Percentiles rank a stretch among this genome's conserved stretches.
phyloP scores from a whole-genome alignment of 192 early-diverging fungal genomes.

The Gaertneriomyces semiglobifer region DNA sequence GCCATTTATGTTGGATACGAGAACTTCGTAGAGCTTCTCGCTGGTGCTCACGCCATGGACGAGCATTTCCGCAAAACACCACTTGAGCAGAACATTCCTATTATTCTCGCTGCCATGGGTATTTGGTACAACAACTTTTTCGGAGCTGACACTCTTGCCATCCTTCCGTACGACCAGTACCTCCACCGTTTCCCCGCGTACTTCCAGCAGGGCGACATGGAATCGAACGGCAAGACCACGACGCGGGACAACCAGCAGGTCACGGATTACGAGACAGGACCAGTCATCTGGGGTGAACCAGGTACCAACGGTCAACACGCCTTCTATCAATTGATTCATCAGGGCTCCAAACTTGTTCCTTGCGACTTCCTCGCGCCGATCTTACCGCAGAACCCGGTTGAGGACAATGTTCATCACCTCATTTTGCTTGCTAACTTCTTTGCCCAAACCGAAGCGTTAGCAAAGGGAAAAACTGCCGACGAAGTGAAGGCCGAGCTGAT shows the following conservation, averaged over 20 bases:
- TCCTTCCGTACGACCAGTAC: conserved; percentile 99
- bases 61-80: conserved; percentile 88
- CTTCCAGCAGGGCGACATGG: conserved; percentile 99
- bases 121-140: conserved; percentile 99
- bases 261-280: conserved; percentile 71
- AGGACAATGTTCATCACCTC: conserved; percentile 81
- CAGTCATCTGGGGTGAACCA: conserved; percentile 99
- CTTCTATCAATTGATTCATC: conserved; percentile 99
- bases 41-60: conserved; percentile 95
- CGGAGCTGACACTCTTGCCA: conserved; percentile 86
- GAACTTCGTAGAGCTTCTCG: conserved; percentile 87
- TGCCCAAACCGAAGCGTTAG: conserved; percentile 97
- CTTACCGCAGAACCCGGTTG: conserved; percentile 88
- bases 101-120: conserved; percentile 82
- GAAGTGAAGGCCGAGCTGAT: conserved; percentile 78
- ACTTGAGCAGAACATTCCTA: conserved; percentile 91
- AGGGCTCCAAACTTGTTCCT: conserved; percentile 96
- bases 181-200: conserved; percentile 97
- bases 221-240: conserved; percentile 96
- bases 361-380: conserved; percentile 95
- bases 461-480: conserved; percentile 83
- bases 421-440: conserved; percentile 99
- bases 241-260: conserved; percentile 77
- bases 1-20: conserved; percentile 91
- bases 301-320: conserved; percentile 99